These are phyloP conservation scores for Larix kaempferi DNA, from an alignment of 75 land plant genomes.

Conservation along the genomic window DNA sequence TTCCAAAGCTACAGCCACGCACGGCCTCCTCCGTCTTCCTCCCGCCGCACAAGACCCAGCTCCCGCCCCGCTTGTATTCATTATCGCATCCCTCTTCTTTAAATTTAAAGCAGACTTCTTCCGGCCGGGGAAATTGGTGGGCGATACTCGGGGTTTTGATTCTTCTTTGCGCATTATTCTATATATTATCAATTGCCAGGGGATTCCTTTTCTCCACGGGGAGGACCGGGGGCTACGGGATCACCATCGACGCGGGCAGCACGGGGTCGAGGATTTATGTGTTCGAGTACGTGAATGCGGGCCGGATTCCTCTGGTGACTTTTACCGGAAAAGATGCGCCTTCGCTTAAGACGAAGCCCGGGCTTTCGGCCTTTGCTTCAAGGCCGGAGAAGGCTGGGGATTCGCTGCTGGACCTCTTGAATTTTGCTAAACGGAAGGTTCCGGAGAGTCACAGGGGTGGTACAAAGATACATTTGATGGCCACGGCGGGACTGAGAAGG, in stretches of 20 bases:
- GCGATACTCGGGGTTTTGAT: conserved; percentile 24
- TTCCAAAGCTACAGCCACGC: conserved; percentile 15
- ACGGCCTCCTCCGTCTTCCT: conserved; percentile 11
- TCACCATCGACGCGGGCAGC: conserved; percentile 94
- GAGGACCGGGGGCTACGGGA: conserved; percentile 20
- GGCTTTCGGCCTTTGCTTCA: conserved; percentile 60
- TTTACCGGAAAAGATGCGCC: conserved; percentile 28
- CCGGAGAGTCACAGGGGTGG: conserved; percentile 44
- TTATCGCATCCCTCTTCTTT: not conserved
- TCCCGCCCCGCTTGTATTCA: not conserved
- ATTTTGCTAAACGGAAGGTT: conserved; percentile 57
- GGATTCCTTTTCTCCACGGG: conserved; percentile 24
- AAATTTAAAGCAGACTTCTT: not conserved
- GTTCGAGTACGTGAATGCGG: conserved; percentile 32
- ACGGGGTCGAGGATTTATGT: conserved; percentile 87
- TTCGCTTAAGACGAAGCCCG: conserved; percentile 62
- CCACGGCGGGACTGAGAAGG: conserved; percentile 85
- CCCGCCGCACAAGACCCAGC: conserved; percentile 18
- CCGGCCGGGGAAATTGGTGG: conserved; percentile 18
- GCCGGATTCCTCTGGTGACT: conserved; percentile 21
- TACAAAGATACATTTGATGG: conserved; percentile 84
- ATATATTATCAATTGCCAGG: conserved; percentile 32
- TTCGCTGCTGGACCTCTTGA: conserved; percentile 56
- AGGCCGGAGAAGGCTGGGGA: conserved; percentile 62
- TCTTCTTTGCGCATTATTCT: conserved; percentile 14